Conservation (phyloP, 352 stramenopile genomes). For the Blastocystis sp. region DNA sequence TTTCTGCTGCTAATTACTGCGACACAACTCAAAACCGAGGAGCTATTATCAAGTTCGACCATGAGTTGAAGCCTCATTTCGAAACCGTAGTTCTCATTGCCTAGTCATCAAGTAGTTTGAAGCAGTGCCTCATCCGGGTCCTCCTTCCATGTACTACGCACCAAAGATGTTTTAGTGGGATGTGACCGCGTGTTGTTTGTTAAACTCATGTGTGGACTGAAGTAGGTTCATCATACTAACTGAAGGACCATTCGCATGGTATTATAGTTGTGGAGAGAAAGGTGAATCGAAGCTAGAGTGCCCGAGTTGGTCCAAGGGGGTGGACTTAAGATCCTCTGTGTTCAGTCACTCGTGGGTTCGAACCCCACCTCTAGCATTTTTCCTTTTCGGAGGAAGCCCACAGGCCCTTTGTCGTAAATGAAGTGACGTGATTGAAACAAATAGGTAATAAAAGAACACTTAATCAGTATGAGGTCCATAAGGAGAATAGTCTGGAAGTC, state of each 20-base stretch:
- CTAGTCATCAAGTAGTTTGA: slow-evolving; percentile 71
- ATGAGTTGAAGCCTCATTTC: slow-evolving; percentile 85
- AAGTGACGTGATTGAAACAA: no score
- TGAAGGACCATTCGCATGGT: no score
- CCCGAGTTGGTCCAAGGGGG: slow-evolving; percentile 55
- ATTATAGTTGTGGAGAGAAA: background rate
- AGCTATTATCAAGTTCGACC: slow-evolving; percentile 93
- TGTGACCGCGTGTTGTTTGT: slow-evolving; percentile 3
- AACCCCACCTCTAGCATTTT: slow-evolving; percentile 56
- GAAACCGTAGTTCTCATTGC: slow-evolving; percentile 65
- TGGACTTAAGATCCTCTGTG: slow-evolving; percentile 58
- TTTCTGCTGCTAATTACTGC: slow-evolving; percentile 98
- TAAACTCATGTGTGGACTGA: no score
- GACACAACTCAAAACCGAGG: slow-evolving; percentile 98
- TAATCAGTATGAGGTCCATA: slow-evolving; percentile 77
- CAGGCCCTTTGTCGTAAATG: slow-evolving; percentile 29
- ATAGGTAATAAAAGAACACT: background rate
- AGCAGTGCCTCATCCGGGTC: slow-evolving; percentile 69
- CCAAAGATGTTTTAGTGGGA: slow-evolving; percentile 50
- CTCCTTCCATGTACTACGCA: slow-evolving; percentile 65
- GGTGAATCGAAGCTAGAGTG: slow-evolving; percentile 11
- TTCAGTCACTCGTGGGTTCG: slow-evolving; percentile 54
- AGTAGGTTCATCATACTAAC: no score
- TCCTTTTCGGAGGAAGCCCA: background rate
- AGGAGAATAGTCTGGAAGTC: slow-evolving; percentile 85